Base-by-base conservation (phyloP, 2,329 filamentous ascomycete species). In the Colletotrichum horii region DNA sequence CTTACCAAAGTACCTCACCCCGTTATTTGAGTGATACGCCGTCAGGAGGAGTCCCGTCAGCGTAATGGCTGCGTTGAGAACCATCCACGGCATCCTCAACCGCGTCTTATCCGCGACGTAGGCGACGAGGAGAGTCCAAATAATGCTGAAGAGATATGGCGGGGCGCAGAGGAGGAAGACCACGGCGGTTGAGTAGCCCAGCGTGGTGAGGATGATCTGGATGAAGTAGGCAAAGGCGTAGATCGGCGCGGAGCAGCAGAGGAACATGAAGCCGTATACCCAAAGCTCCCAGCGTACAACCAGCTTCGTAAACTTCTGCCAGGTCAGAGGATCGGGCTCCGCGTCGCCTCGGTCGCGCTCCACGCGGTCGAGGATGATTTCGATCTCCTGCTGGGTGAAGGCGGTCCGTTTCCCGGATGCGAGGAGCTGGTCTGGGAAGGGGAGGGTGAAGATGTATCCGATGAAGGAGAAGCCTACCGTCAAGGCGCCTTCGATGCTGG, bases 181-280 rank as follows among this genome's bases (percentile, higher is more conserved):
- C 4, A 78, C 64, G 19, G 80, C 82, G 1, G 79, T 80, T 4
- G 70, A 68, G 66, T 79, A 80, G 8, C 79, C 79, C 48, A 83
- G 78, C 0, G 78, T 80, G 32, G 77, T 78, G 4, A 93, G 86
- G 77, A 93, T 93, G 78, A 92, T 89, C 4, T 91, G 91, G 4
- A 92, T 83, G 83, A 93, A 93, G 80, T 91, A 93, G 3, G 90
- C 89, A 28, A 93, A 87, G 0, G 91, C 89, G 79, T 93, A 93
- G 1, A 87, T 87, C n/a, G 90, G 88, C 3, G 89, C 90, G 0
- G 90, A 91, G 14, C 87, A 85, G 78, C 87, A 88, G 80, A 84
- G 83, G 68, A 80, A 83, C 71, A 85, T 79, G 24, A 80, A 76
- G 5, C 82, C 81, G 70, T 84, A 86, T 2, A 74, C 82, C 86